These are phyloP conservation scores for Pelargonium australe DNA, from an alignment of 441 rosid species.

Conservation along the genomic window DNA sequence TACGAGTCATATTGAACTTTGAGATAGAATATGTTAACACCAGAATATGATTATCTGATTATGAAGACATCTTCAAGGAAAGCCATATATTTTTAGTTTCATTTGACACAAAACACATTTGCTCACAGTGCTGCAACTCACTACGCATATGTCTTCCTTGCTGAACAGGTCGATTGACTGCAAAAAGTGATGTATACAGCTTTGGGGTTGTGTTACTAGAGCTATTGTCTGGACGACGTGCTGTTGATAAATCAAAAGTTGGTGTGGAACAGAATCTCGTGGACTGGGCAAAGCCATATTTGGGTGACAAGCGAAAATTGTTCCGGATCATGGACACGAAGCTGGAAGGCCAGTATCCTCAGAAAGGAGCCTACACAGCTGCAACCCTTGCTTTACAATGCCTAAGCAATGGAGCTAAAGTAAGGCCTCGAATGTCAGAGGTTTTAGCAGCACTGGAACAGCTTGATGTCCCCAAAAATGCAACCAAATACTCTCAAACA, in stretches of 20 bases:
- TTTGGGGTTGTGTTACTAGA: slow-evolving; percentile 78
- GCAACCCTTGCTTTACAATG: slow-evolving; percentile 62
- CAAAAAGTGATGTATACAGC: slow-evolving; percentile 85
- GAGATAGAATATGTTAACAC: not conserved
- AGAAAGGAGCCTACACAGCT: slow-evolving; percentile 59
- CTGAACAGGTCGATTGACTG: slow-evolving; percentile 59
- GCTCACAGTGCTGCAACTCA: not conserved
- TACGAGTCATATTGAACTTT: not conserved
- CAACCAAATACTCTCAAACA: slow-evolving; percentile 21
- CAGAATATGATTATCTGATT: not conserved
- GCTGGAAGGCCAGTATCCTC: slow-evolving; percentile 74
- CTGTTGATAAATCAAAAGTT: slow-evolving; percentile 45
- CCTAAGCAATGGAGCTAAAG: slow-evolving; percentile 48
- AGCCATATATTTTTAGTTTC: slow-evolving; percentile 25
- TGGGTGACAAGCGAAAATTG: slow-evolving; percentile 49
- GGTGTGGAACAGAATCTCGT: slow-evolving; percentile 51
- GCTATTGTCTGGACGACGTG: slow-evolving; percentile 54
- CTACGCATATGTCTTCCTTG: not conserved
- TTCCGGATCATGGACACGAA: slow-evolving; percentile 78
- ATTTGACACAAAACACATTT: not conserved
- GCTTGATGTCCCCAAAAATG: slow-evolving; percentile 28
- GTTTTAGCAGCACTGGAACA: slow-evolving; percentile 39
- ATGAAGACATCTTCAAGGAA: slow-evolving; percentile 47
- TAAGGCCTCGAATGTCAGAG: slow-evolving; percentile 52
- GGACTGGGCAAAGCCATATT: slow-evolving; percentile 81